phyloP scores from a whole-genome alignment of 306 rosid genomes.

The Vicia faba region DNA sequence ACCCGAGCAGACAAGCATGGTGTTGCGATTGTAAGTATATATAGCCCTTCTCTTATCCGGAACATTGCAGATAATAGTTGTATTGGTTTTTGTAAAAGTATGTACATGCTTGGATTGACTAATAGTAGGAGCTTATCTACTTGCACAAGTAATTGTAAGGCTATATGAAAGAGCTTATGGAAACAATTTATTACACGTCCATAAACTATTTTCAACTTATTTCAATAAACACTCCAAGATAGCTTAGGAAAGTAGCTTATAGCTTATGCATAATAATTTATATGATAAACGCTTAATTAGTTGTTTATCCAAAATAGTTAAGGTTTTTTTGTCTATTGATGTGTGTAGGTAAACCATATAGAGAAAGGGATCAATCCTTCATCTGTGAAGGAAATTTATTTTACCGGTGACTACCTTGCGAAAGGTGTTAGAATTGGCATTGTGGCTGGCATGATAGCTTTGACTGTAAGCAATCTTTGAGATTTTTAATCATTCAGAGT shows the following conservation, averaged over 20 bases:
- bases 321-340: constrained; percentile 28
- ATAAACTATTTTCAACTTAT: not conserved
- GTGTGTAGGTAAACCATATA: constrained; percentile 73
- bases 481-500: constrained; percentile 6
- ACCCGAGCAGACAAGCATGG: constrained; percentile 84
- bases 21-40: constrained; percentile 76
- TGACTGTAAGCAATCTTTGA: constrained; percentile 69
- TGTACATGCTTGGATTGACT: not conserved
- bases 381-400: constrained; percentile 72
- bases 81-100: constrained; percentile 6
- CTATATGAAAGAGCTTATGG: not conserved
- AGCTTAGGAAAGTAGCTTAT: not conserved
- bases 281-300: not conserved
- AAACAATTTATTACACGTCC: not conserved
- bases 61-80: constrained; percentile 5
- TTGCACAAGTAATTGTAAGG: not conserved
- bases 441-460: constrained; percentile 86
- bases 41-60: constrained; percentile 9
- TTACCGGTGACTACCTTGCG: constrained; percentile 65
- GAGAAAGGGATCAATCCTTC: constrained; percentile 87
- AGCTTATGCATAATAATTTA: not conserved
- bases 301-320: constrained; percentile 10
- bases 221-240: not conserved
- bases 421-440: constrained; percentile 85
- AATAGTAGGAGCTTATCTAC: not conserved